phyloP scores from a whole-genome alignment of 805 yeast genomes.

The Metschnikowia similis region DNA sequence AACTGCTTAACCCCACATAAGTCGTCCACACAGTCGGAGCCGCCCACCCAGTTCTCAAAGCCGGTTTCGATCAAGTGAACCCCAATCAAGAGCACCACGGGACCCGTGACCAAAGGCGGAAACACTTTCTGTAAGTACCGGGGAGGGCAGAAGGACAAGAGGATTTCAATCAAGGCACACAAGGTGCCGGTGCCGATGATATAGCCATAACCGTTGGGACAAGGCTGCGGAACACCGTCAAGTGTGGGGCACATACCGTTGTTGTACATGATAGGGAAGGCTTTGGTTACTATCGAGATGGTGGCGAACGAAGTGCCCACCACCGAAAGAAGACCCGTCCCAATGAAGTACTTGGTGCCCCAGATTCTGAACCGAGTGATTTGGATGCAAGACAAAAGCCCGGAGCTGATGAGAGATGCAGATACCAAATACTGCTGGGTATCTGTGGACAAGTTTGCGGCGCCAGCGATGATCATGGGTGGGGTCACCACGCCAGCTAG shows the following conservation, averaged over 20 bases:
- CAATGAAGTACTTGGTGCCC: slow-evolving; percentile 8
- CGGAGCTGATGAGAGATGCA: slow-evolving; percentile 9
- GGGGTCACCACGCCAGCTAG: slow-evolving; percentile 14
- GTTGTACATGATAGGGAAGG: slow-evolving; percentile 9
- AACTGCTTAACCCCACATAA: slow-evolving; percentile 20
- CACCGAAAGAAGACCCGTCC: slow-evolving; percentile 14
- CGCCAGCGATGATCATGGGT: slow-evolving; percentile 9
- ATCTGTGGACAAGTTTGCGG: slow-evolving; percentile 4
- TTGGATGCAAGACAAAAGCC: slow-evolving; percentile 8
- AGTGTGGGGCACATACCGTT: slow-evolving; percentile 8
- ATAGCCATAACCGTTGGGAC: slow-evolving; percentile 11
- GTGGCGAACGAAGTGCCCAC: slow-evolving; percentile 13
- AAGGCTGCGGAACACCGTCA: slow-evolving; percentile 8
- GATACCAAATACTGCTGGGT: slow-evolving; percentile 10
- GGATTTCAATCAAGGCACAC: slow-evolving; percentile 8
- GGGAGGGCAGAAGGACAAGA: slow-evolving; percentile 9
- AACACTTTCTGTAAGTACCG: slow-evolving; percentile 8
- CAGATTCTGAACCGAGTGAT: slow-evolving; percentile 9
- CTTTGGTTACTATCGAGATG: slow-evolving; percentile 8
- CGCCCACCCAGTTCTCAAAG: slow-evolving; percentile 12
- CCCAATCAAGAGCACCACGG: slow-evolving; percentile 12
- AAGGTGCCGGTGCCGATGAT: slow-evolving; percentile 7
- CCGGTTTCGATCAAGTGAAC: slow-evolving; percentile 9
- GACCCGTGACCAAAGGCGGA: slow-evolving; percentile 12
- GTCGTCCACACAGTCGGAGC: slow-evolving; percentile 9